Base-by-base conservation (phyloP, 371 early-diverging fungal species). In the Basidiobolus meristosporus region DNA sequence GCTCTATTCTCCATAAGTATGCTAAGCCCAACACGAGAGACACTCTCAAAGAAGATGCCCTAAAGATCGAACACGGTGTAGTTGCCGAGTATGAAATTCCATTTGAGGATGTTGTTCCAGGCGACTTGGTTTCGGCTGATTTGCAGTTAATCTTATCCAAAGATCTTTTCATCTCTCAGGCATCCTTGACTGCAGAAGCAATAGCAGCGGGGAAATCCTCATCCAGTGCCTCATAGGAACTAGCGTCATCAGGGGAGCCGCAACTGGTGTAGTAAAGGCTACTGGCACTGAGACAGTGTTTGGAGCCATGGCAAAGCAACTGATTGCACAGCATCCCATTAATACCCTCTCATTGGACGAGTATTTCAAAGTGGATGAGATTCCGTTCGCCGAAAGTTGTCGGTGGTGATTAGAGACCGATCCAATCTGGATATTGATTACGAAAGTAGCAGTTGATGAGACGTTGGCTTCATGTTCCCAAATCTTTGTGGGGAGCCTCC, bases 91-190 rank as follows among this genome's bases (percentile, higher is more conserved):
- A 40, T 31, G 52, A 54, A 32, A 52, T 57, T 35, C 45, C 41
- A 15, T 41, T 53, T 17, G 45, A 50, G 37, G 60, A 60, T 32
- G 37, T 60, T n/a, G 57, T 60, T 0, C 57, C 55, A n/a, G 61
- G 61, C 18, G 55, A 54, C 35, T 18, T 60, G 7, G 44, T 60
- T 19, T 53, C 55, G 3, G 57, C 51, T 1, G 61, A 60, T 37
- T 47, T 52, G 21, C 36, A 30, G 7, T 14, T 60, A 12, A 33
- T 60, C 11, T 50, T 51, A 12, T 55, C 56, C 39, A 57, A 54
- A 40, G 52, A 60, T 40, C 41, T 60, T 16, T 54, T 51, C 29
- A 52, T 57, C 9, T 55, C 57, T 6, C 52, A 60, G 38, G 54
- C 60, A 1, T 29, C 45, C 3, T 40, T 50, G 31, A 60, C 61